Base-by-base conservation (phyloP, 768 basidiomycete species). In the Tylopilus balloui region DNA sequence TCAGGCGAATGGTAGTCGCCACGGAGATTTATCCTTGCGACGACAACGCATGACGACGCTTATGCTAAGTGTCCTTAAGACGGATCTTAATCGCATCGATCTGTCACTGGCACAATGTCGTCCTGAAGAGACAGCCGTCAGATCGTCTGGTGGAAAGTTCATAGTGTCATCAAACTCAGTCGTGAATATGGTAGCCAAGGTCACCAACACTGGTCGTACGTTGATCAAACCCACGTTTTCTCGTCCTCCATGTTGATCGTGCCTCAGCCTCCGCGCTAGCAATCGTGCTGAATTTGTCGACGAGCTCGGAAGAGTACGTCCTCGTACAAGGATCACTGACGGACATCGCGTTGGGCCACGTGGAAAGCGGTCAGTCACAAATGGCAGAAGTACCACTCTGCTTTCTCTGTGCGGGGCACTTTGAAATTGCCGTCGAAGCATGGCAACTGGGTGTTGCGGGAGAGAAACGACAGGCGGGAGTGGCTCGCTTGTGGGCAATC, bases 11-110 rank as follows among this genome's bases (percentile, higher is more conserved):
- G 90, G 91, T 3, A 76, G 71, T 29, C 83, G 95, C 17, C 71
- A 73, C 3, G 95, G 95, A 5, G 78, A 81, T 50, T 70, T 98
- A 29, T 86, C 84, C 8, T 71, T 98, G 27, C 76, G 94, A 47
- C 76, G 79, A 38, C 88, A 94, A 53, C 73, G 84, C 14, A 77
- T 98, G 70, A 83, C 89, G 4, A 61, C 79, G 41, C 79, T 78
- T 0, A 92, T 96, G 87, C 71, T 96, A 14, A 83, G 90, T 44
- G 77, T 79, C 20, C 68, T 96, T 34, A 83, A 84, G 23, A 78
- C 78, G 29, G 85, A 92, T 57, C 73, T 78, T 7, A 79, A 84
- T 11, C 74, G 72, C 6, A 71, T 95, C 23, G 66, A 75, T 4
- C 60, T 95, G 53, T 73, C 73, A 0, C 65, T 92, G 34, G 59